Conservation (phyloP, 129 eudicot species). For the Centella asiatica region DNA sequence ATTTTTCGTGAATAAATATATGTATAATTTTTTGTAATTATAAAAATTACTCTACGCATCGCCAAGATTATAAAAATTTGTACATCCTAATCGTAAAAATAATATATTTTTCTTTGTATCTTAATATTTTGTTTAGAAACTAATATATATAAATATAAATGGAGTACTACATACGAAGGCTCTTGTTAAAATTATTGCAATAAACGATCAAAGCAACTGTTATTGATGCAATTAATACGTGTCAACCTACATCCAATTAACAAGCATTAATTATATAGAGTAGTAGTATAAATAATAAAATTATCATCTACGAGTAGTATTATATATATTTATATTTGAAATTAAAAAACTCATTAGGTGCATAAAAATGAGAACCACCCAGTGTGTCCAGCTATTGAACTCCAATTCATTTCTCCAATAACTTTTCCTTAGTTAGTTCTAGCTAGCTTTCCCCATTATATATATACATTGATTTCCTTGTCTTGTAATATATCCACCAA, state of each 20-base stretch:
- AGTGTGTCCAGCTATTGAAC: neutral
- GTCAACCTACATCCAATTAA: slow-evolving; percentile 13
- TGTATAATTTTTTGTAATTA: too few species aligned
- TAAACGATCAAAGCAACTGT: neutral
- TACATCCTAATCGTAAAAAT: too few species aligned
- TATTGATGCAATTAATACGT: neutral
- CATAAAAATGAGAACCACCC: slow-evolving; percentile 16
- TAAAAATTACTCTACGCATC: too few species aligned
- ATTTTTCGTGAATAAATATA: too few species aligned
- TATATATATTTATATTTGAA: too few species aligned
- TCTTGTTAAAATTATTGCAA: too few species aligned
- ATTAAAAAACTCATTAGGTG: neutral
- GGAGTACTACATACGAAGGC: too few species aligned
- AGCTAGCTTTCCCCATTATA: neutral
- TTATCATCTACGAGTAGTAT: neutral
- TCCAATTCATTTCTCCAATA: neutral
- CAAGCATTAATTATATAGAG: neutral
- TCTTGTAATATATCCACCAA: neutral
- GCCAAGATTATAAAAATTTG: too few species aligned
- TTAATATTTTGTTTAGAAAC: too few species aligned
- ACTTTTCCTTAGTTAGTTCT: too few species aligned
- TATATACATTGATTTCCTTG: neutral
- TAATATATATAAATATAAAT: too few species aligned
- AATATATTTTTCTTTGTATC: too few species aligned
- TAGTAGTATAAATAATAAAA: neutral